Evolutionary conservation across 495 filamentous ascomycete genomes (phyloP), one percentile per base, ranked within the genome.

Genomic region (Penicilliopsis zonata): DNA sequence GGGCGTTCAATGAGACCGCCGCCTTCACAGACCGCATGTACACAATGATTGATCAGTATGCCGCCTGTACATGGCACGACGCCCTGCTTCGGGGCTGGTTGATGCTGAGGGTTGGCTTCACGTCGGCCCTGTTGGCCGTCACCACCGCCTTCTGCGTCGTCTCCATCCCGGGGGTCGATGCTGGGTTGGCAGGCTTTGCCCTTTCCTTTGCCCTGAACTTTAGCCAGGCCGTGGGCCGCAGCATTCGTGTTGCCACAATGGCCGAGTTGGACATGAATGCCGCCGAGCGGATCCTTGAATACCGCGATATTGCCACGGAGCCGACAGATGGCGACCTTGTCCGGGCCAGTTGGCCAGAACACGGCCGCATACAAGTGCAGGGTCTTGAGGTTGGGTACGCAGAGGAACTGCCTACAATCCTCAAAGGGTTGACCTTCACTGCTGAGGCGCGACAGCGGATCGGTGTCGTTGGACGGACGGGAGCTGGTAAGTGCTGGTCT

Each of bases 261-360:
- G 42, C 62, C 1, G 80, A 86, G 43, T 52, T 83, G 4, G 69
- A 74, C 38, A 80, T 86, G 74, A 84, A 84, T 34, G 67, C 74
- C 13, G 71, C 74, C 2, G 80, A 85, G 50, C 57, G 80, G 18
- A 73, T 85, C 25, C 57, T 82, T 4, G 80, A 85, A 49, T 86
- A 82, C 43, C 65, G 71, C 1, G 63, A 73, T 10, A 44, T 84
- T 1, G 55, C 63, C 0, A 81, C 67, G 1, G 80, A 86, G 46
- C 52, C 63, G 19, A 57, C 71, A 4, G 31, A 13, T 9, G 47
- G 38, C 6, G 59, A 50, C 1, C 62, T 61, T 19, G 62, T 72
- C 0, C 77, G 78, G 0, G 74, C 76, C 4, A 66, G 66, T 7
- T 85, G 80, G 80, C 80, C 80, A 0, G 66, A 67, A 10, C 68